A percentile compares a stretch with the other conserved stretches of the same genome.
Conservation (phyloP, 768 basidiomycete species). For the Clitopilus passeckerianus region DNA sequence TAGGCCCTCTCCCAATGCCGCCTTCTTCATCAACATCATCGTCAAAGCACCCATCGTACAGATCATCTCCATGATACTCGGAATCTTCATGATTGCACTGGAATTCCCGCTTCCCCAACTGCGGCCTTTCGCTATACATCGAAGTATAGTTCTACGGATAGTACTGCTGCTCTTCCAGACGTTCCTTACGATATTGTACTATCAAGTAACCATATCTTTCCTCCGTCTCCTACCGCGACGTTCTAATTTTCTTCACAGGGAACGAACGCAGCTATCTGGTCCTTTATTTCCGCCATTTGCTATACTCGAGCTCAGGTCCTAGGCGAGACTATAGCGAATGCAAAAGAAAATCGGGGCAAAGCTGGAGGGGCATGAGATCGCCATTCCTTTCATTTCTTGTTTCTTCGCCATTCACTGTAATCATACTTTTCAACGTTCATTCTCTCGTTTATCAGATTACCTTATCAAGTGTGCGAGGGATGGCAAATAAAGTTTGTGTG, state of each 20-base stretch:
- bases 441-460: background rate
- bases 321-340: conserved; percentile 67
- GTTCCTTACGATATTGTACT: conserved; percentile 61
- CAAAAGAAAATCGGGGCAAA: conserved; percentile 58
- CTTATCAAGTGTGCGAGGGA: background rate
- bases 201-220: conserved; percentile 53
- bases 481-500: background rate
- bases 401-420: conserved; percentile 2
- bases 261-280: conserved; percentile 79
- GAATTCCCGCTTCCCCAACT: conserved; percentile 67
- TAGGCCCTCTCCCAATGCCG: conserved; percentile 57
- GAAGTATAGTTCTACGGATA: conserved; percentile 60
- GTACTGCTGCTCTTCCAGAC: conserved; percentile 61
- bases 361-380: conserved; percentile 46
- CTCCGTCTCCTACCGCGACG: conserved; percentile 1
- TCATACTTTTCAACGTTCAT: background rate
- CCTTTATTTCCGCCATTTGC: conserved; percentile 62
- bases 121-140: conserved; percentile 52
- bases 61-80: conserved; percentile 58
- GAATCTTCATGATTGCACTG: conserved; percentile 52
- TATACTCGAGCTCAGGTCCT: conserved; percentile 62
- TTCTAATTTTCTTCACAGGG: conserved; percentile 44
- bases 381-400: conserved; percentile 2
- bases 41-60: conserved; percentile 78
- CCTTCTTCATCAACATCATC: conserved; percentile 67